Evolutionary conservation across 441 rosid genomes (phyloP).

Genomic region (Croton laevigatus): DNA sequence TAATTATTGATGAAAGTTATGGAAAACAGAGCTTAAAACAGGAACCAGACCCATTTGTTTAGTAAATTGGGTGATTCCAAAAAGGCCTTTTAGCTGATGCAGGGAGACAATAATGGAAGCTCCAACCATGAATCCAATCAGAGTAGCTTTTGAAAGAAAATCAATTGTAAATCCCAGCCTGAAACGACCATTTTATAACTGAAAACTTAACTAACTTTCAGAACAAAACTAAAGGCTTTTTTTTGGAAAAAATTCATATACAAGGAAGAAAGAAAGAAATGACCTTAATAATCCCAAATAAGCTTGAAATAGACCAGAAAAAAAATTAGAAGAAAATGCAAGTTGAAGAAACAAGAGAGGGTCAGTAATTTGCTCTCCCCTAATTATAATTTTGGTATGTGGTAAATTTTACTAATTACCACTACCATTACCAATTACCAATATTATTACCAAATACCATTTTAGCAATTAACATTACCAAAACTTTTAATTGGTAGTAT

Average conservation of each 20-base stretch:
- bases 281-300: slow-evolving; percentile 87
- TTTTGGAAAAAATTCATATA: no score
- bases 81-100: slow-evolving; percentile 81
- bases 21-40: slow-evolving; percentile 75
- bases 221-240: neutral
- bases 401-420: no score
- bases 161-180: slow-evolving; percentile 89
- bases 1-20: slow-evolving; percentile 64
- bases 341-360: slow-evolving; percentile 71
- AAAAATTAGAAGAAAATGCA: slow-evolving; percentile 83
- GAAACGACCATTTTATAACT: no score
- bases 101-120: slow-evolving; percentile 84
- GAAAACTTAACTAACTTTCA: neutral
- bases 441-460: no score
- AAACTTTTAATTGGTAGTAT: no score
- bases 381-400: no score
- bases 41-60: slow-evolving; percentile 67
- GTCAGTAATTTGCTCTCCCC: no score
- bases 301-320: slow-evolving; percentile 90
- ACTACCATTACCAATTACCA: no score
- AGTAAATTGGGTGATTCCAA: slow-evolving; percentile 86
- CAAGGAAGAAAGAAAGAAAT: no score
- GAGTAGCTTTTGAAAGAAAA: slow-evolving; percentile 77
- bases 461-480: no score
- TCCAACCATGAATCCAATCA: slow-evolving; percentile 94